Base-by-base conservation (phyloP, 2,329 filamentous ascomycete species). In the Calonectria leucothoes region DNA sequence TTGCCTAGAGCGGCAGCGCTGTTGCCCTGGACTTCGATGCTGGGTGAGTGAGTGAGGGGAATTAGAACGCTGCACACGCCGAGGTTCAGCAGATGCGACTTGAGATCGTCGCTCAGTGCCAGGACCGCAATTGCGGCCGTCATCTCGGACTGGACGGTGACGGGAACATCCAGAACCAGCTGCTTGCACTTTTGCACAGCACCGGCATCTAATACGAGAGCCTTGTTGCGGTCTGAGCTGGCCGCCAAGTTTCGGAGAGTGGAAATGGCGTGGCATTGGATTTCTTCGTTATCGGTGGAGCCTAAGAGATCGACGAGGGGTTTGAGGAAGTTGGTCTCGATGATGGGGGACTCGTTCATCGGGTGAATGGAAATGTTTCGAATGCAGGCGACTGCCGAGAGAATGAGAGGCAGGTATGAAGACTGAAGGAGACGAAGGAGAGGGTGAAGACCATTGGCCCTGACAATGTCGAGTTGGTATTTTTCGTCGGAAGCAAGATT, bases 111-210 rank as follows among this genome's bases (percentile, higher is more conserved):
- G 79, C 96, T 98, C 66, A 99, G 87, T 23, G 97, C 97, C 76
- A 99, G 89, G 17, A 99, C 97, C 45, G 97, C 97, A 84, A 99
- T 98, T 1, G 97, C 97, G n/a, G 97, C 97, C 6, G 97, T 99
- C 97, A 99, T 99, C 85, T 99, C 97, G 2, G 96, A 98, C 83
- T 99, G 97, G 3, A 99, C 97, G 48, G 94, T 96, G 63, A 98
- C 90, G 0, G 97, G 95, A 3, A 98, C 97, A 70, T 97, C 93
- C 23, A 99, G 88, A 29, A 99, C 96, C 66, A 99, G 89, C 82
- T 98, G 95, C 86, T 98, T 98, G 92, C 97, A 99, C 84, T 98
- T 98, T 83, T 98, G 95, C 48, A 99, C 97, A 2, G 97, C 97
- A 29, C 97, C 97, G 39, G 97, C 97, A 85, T 98, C 95, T 63